phyloP scores from a whole-genome alignment of 305 asterid genomes.

The Fraxinus platypoda region DNA sequence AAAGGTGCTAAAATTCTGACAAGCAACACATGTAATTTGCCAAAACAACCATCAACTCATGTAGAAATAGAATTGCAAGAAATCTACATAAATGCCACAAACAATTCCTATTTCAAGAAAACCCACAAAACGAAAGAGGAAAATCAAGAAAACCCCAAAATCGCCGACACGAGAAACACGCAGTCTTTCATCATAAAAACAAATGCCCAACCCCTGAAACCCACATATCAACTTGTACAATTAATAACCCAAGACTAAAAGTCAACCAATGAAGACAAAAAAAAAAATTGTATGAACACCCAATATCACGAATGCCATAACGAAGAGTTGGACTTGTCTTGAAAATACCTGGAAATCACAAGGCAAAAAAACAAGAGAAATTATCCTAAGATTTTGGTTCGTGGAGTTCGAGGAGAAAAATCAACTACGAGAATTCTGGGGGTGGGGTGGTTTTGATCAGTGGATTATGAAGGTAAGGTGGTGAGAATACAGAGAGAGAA shows the following conservation, averaged over 20 bases:
- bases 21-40: neutral
- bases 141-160: conserved; percentile 12
- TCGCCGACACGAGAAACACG: conserved; percentile 17
- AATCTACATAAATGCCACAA: conserved; percentile 37
- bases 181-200: conserved; percentile 20
- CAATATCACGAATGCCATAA: conserved; percentile 32
- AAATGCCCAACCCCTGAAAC: conserved; percentile 29
- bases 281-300: conserved; percentile 17
- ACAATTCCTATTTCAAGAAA: conserved; percentile 26
- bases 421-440: conserved; percentile 1
- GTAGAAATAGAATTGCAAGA: conserved; percentile 29
- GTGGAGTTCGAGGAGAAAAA: conserved; percentile 46
- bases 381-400: conserved; percentile 18
- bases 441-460: conserved; percentile 22
- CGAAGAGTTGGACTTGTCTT: neutral
- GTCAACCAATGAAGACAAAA: conserved; percentile 50
- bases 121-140: conserved; percentile 49
- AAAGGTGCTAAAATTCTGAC: neutral
- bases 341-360: conserved; percentile 29
- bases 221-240: conserved; percentile 26
- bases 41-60: conserved; percentile 27
- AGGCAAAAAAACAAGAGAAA: neutral
- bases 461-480: conserved; percentile 42
- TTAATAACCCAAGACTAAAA: conserved; percentile 26
- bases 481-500: conserved; percentile 24